Base-by-base conservation (phyloP, 75 land plant genomes). In the Ceratopteris richardii region DNA sequence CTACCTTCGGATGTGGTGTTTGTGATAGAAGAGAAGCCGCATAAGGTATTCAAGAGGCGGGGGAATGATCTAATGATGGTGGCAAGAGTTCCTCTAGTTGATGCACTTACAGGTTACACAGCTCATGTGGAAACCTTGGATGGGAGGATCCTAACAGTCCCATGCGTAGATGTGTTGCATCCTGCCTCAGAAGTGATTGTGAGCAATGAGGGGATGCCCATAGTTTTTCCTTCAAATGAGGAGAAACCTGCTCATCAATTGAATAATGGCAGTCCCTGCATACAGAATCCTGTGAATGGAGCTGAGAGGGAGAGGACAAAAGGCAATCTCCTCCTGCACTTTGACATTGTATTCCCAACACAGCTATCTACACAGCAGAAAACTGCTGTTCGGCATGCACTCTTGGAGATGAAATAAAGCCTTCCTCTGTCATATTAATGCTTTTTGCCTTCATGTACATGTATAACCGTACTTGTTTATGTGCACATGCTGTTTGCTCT, bases 1-100 rank as follows among this genome's bases (percentile, higher is more conserved):
- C 79, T 76, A 12, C 79, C 78, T 0, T 75, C 83, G 0, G 83
- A 80, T 61, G 61, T 80, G 44, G 65, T 69, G 29, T 76, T 80
- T 41, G 18, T 51, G 33, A 80, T 80, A 13, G 73, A 68, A 11
- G 79, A 80, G 48, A 68, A 66, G n/a, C 56, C 36, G 1, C 83
- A 80, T 53, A 71, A 67, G 0, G 16, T 76, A 44, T 72, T 65
- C 31, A 57, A 40, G 29, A 61, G 83, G 36, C 44, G 51, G 23
- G 83, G 79, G 0, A 62, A 80, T 60, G 79, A 80, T 46, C 56
- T 80, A 20, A 64, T 72, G 9, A n/a, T 80, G 16, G 68, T 58
- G 27, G 57, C 64, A 21, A 61, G 71, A 58, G 47, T 80, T 12
- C 72, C 79, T 19, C 46, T 80, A 27, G 73, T 80, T 17, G 52